Percentiles rank a stretch among this genome's conserved stretches.
These are phyloP conservation scores for Apophysomyces variabilis DNA, from an alignment of 371 early-diverging fungal genomes.

Conservation along the genomic window DNA sequence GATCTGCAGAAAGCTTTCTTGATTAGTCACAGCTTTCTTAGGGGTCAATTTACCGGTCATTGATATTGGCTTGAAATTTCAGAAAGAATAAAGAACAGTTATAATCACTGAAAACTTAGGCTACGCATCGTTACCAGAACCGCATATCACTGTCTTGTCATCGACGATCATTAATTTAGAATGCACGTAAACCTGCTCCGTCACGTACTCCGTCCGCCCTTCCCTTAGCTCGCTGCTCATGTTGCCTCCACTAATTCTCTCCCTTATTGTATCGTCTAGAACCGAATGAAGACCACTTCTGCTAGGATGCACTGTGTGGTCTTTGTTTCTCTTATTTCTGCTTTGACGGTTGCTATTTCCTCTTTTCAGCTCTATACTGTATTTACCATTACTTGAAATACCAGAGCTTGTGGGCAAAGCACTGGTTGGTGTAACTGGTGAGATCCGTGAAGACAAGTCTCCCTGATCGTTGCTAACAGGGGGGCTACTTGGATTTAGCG, in stretches of 20 bases:
- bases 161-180: conserved; percentile 88
- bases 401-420: background rate
- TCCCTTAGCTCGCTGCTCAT: conserved; percentile 22
- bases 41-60: conserved; percentile 42
- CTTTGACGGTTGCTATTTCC: conserved; percentile 8
- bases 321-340: background rate
- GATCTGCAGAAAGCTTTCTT: conserved; percentile 56
- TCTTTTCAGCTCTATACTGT: conserved; percentile 5
- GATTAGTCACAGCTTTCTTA: background rate
- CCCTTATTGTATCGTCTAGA: background rate
- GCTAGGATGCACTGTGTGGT: background rate
- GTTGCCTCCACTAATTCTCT: conserved; percentile 8
- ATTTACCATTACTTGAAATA: background rate
- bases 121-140: conserved; percentile 45
- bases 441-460: conserved; percentile 3
- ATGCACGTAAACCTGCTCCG: conserved; percentile 87
- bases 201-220: conserved; percentile 51
- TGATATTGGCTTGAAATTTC: conserved; percentile 43
- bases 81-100: background rate
- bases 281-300: conserved; percentile 8
- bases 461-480: conserved; percentile 16
- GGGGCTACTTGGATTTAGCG: conserved; percentile 9
- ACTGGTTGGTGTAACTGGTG: conserved; percentile 14
- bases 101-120: background rate
- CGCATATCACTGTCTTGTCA: conserved; percentile 69